phyloP scores from a whole-genome alignment of 768 basidiomycete genomes.

The Serendipita indica region DNA sequence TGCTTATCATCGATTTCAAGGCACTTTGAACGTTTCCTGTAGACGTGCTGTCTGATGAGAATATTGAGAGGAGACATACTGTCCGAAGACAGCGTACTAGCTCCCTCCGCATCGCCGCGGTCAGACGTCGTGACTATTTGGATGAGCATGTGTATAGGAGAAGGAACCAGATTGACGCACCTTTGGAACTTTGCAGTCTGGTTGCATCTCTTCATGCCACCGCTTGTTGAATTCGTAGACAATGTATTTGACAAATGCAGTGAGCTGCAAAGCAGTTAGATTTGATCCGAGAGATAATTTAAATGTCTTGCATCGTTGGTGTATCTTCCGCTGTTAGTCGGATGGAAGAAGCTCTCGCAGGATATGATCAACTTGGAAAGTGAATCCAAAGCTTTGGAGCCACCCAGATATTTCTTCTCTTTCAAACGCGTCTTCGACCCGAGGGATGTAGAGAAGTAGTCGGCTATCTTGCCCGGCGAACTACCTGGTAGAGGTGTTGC shows the following conservation, averaged over 20 bases:
- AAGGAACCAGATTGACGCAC: too few species aligned
- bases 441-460: conserved; percentile 46
- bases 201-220: conserved; percentile 63
- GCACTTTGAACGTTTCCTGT: conserved; percentile 64
- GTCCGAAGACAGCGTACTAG: conserved; percentile 72
- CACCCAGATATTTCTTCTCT: conserved; percentile 52
- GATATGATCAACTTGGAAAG: conserved; percentile 74
- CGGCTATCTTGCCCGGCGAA: conserved; percentile 30
- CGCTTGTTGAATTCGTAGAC: conserved; percentile 76
- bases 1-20: conserved; percentile 64
- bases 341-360: conserved; percentile 83
- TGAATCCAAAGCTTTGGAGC: conserved; percentile 73
- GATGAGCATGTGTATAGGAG: conserved; percentile 7
- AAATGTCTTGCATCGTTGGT: conserved; percentile 45
- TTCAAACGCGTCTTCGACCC: conserved; percentile 30
- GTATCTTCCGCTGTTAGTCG: conserved; percentile 74
- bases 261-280: conserved; percentile 33
- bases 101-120: conserved; percentile 63
- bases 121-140: conserved; percentile 54
- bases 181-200: conserved; percentile 66
- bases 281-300: conserved; percentile 7
- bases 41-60: conserved; percentile 65
- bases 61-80: conserved; percentile 76
- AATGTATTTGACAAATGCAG: conserved; percentile 72
- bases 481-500: conserved; percentile 25